Conservation (phyloP, 768 basidiomycete genomes). For the Tephrocybe sp. region DNA sequence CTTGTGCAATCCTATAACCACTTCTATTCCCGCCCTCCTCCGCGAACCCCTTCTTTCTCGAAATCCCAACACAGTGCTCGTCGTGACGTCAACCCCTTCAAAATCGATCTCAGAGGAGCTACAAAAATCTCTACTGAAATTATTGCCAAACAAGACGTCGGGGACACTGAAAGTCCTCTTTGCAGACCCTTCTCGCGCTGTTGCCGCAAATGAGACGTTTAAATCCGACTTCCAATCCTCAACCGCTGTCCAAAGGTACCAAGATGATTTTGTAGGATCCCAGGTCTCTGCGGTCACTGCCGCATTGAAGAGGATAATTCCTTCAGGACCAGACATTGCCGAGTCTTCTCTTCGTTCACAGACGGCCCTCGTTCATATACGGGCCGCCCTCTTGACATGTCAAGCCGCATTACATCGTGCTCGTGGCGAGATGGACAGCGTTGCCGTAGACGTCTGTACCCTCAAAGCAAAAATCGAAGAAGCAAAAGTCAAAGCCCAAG, state of each 20-base stretch:
- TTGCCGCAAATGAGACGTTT: conserved; percentile 51
- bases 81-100: conserved; percentile 35
- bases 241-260: conserved; percentile 60
- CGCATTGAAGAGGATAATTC: conserved; percentile 31
- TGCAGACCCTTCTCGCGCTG: conserved; percentile 60
- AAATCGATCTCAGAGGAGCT: conserved; percentile 16
- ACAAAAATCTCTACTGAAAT: conserved; percentile 4
- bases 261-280: conserved; percentile 61
- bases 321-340: conserved; percentile 8
- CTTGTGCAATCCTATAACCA: conserved; percentile 60
- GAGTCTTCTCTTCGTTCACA: conserved; percentile 30
- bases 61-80: conserved; percentile 44
- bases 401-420: conserved; percentile 28
- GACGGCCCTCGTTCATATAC: conserved; percentile 38
- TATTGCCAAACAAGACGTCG: conserved; percentile 18
- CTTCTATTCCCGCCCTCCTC: conserved; percentile 41
- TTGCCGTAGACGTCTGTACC: conserved; percentile 33
- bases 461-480: conserved; percentile 40
- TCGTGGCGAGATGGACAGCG: conserved; percentile 33
- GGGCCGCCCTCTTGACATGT: conserved; percentile 39
- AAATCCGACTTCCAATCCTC: conserved; percentile 45
- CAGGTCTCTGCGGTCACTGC: conserved; percentile 50
- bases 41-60: conserved; percentile 28
- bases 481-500: conserved; percentile 31
- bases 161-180: conserved; percentile 36